These are phyloP conservation scores for Lipomyces lipofer DNA, from an alignment of 805 yeast genomes.

Conservation along the genomic window DNA sequence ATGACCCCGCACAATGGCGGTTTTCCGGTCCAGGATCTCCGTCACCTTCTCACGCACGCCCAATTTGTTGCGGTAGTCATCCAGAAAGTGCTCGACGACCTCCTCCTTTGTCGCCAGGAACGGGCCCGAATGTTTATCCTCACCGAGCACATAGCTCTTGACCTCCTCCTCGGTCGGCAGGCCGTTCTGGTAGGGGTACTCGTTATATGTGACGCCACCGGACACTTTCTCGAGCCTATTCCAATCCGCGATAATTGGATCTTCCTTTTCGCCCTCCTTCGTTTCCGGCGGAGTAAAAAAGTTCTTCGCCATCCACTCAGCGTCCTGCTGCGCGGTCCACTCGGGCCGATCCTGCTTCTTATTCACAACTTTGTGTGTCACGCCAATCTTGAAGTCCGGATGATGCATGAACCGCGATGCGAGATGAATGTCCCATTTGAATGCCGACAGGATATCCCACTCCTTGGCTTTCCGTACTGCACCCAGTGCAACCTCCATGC, in stretches of 20 bases:
- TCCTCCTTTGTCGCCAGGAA: slow-evolving; percentile 70
- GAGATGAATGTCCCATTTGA: slow-evolving; percentile 69
- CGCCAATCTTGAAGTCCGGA: slow-evolving; percentile 64
- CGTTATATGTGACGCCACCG: slow-evolving; percentile 44
- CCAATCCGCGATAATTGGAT: slow-evolving; percentile 22
- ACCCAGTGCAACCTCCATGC: slow-evolving; percentile 70
- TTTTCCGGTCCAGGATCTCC: slow-evolving; percentile 60
- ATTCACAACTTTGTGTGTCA: slow-evolving; percentile 47
- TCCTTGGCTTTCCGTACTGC: slow-evolving; percentile 62
- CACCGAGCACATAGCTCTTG: slow-evolving; percentile 65
- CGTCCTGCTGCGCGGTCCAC: slow-evolving; percentile 48
- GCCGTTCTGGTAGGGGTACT: slow-evolving; percentile 70
- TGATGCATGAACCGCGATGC: slow-evolving; percentile 73
- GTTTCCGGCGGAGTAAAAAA: not conserved
- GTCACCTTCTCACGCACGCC: slow-evolving; percentile 66
- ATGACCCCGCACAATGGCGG: slow-evolving; percentile 43
- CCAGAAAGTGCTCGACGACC: slow-evolving; percentile 62
- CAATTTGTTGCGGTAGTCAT: slow-evolving; percentile 50
- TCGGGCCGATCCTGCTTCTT: slow-evolving; percentile 58
- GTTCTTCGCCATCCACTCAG: not conserved
- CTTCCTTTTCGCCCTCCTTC: not conserved
- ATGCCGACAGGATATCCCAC: slow-evolving; percentile 61
- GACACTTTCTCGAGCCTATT: too few relatives aligned
- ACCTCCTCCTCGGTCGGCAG: slow-evolving; percentile 73
- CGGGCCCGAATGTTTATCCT: slow-evolving; percentile 62